These are phyloP conservation scores for Aeschynomene evenia DNA, from an alignment of 306 rosid species.

Conservation along the genomic window DNA sequence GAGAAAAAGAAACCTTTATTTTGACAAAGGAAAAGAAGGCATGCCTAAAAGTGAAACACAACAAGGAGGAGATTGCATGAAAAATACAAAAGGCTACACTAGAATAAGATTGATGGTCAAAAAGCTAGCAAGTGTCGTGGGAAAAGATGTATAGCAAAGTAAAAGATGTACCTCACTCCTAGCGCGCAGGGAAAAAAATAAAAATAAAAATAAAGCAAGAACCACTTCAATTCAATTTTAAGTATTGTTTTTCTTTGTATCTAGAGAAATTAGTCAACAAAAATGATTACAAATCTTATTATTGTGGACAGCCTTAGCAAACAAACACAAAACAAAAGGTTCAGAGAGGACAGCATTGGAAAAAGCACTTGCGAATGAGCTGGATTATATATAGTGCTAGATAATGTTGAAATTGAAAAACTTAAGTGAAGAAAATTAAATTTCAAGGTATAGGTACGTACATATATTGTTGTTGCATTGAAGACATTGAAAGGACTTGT, in stretches of 20 bases:
- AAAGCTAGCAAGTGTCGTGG: slow-evolving; percentile 46
- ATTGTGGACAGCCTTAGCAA: slow-evolving; percentile 55
- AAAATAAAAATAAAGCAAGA: slow-evolving; percentile 43
- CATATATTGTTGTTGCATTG: slow-evolving; percentile 37
- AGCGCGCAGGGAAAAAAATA: slow-evolving; percentile 17
- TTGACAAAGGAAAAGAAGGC: slow-evolving; percentile 35
- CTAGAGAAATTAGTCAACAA: slow-evolving; percentile 63
- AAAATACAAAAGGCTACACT: slow-evolving; percentile 42
- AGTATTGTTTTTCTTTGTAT: slow-evolving; percentile 36
- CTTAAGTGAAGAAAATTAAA: slow-evolving; percentile 22
- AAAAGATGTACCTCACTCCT: slow-evolving; percentile 43
- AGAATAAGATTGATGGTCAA: slow-evolving; percentile 62
- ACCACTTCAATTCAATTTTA: slow-evolving; percentile 43
- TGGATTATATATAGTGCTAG: slow-evolving; percentile 39
- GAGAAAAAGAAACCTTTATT: slow-evolving; percentile 24
- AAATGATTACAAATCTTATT: slow-evolving; percentile 57
- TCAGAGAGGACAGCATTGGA: slow-evolving; percentile 30
- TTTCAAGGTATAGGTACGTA: slow-evolving; percentile 17
- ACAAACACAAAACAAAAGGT: slow-evolving; percentile 28
- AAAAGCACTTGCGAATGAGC: slow-evolving; percentile 52
- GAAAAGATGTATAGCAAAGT: slow-evolving; percentile 62
- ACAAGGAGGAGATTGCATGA: slow-evolving; percentile 46
- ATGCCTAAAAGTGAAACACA: slow-evolving; percentile 44
- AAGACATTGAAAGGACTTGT: slow-evolving; percentile 46
- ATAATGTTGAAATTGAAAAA: slow-evolving; percentile 27